Percentiles rank a stretch among this genome's conserved stretches.
Conservation (phyloP, 441 rosid genomes). For the Biscutella laevigata region DNA sequence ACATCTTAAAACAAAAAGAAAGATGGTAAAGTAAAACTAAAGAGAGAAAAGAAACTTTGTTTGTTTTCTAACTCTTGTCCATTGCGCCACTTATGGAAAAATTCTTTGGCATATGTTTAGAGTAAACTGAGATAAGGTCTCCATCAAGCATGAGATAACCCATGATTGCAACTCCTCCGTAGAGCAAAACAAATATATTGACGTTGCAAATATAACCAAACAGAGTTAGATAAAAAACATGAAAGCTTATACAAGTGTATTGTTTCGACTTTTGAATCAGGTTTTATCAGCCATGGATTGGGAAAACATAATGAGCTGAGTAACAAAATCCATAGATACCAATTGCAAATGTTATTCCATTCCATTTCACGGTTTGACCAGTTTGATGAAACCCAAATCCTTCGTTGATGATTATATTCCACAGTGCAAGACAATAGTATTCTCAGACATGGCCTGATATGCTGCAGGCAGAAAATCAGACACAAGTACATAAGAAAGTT, state of each 20-base stretch:
- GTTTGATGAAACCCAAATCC: no score
- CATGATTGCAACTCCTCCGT: slow-evolving; percentile 71
- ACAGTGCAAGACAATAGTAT: slow-evolving; percentile 78
- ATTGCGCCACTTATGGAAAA: slow-evolving; percentile 59
- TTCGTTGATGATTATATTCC: slow-evolving; percentile 97
- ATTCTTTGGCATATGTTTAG: slow-evolving; percentile 72
- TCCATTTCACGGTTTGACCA: no score
- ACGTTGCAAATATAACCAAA: slow-evolving; percentile 47
- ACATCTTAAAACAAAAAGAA: slow-evolving; percentile 42
- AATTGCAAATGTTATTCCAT: no score
- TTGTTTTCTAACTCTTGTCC: slow-evolving; percentile 63
- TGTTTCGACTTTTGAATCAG: slow-evolving; percentile 56
- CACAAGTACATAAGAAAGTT: slow-evolving; percentile 8
- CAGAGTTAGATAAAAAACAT: background rate
- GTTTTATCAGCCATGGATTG: slow-evolving; percentile 92
- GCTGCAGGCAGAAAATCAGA: slow-evolving; percentile 47
- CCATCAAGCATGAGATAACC: slow-evolving; percentile 84
- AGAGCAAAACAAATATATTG: slow-evolving; percentile 41
- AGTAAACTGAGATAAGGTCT: slow-evolving; percentile 76
- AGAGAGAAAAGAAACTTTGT: background rate
- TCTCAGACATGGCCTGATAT: slow-evolving; percentile 98
- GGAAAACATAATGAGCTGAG: slow-evolving; percentile 80
- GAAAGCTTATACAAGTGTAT: slow-evolving; percentile 6
- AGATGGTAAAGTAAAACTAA: slow-evolving; percentile 11
- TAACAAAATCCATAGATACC: no score